A percentile compares a stretch with the other conserved stretches of the same genome.
Evolutionary conservation across 805 yeast species (phyloP).

Genomic region (Kodamaea sagamina): DNA sequence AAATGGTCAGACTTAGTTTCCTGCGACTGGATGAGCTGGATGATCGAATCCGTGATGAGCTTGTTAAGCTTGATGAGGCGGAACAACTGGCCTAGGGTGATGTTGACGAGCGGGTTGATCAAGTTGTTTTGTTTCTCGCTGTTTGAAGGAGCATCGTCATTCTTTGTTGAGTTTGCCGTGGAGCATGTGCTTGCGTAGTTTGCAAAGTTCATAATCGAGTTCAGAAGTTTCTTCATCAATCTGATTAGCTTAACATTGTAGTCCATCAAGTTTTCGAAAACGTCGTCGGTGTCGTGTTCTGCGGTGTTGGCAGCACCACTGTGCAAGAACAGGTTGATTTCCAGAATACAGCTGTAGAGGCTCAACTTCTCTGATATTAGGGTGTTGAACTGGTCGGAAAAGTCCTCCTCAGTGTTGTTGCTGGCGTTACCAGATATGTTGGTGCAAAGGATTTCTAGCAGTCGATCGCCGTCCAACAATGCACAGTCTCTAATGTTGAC

Average conservation of each 20-base stretch:
- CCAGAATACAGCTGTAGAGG: slow-evolving; percentile 37
- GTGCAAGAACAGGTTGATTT: slow-evolving; percentile 21
- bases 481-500: slow-evolving; percentile 13
- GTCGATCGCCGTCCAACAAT: neutral
- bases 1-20: slow-evolving; percentile 16
- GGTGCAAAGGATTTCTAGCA: neutral
- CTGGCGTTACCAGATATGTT: neutral
- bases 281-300: slow-evolving; percentile 21
- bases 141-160: neutral
- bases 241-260: slow-evolving; percentile 42
- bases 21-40: slow-evolving; percentile 18
- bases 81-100: slow-evolving; percentile 35
- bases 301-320: neutral
- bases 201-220: slow-evolving; percentile 30
- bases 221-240: slow-evolving; percentile 36
- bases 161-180: slow-evolving; percentile 1
- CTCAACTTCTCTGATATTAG: slow-evolving; percentile 39
- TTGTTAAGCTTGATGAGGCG: slow-evolving; percentile 39
- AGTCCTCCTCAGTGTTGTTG: slow-evolving; percentile 6
- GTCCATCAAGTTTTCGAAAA: slow-evolving; percentile 33
- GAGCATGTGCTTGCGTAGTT: slow-evolving; percentile 27
- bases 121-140: slow-evolving; percentile 5
- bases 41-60: slow-evolving; percentile 34
- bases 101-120: slow-evolving; percentile 34
- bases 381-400: slow-evolving; percentile 24